A percentile compares a stretch with the other conserved stretches of the same genome.
phyloP scores from a whole-genome alignment of 2,329 filamentous ascomycete species.

The Beauveria scarabaeidicola region DNA sequence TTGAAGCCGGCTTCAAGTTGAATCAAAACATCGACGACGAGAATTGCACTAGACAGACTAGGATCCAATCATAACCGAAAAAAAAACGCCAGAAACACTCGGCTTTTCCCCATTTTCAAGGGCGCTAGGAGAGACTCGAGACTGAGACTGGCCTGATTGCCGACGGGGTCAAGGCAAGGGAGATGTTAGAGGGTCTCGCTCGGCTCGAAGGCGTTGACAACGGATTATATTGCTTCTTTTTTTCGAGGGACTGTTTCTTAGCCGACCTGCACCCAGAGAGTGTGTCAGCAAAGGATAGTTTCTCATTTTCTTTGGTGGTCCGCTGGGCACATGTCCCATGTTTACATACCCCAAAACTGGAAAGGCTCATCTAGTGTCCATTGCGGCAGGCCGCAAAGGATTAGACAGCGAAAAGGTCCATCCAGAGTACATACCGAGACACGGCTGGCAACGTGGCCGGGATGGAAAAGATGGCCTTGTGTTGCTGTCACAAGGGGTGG shows the following conservation, averaged over 20 bases:
- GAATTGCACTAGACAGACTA: background rate
- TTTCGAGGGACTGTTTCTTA: background rate
- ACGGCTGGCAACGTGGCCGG: background rate
- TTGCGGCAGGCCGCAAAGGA: background rate
- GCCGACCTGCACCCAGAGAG: background rate
- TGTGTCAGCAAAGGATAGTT: background rate
- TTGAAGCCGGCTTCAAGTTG: background rate
- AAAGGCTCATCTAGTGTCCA: background rate
- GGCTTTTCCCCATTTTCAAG: background rate
- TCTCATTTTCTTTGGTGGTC: background rate
- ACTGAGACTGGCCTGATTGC: background rate
- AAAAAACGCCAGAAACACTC: background rate
- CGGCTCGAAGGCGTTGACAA: background rate
- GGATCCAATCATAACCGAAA: background rate
- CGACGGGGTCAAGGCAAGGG: constrained; percentile 16
- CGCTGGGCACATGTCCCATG: background rate
- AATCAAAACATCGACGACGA: background rate
- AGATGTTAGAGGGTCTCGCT: background rate
- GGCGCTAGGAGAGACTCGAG: background rate
- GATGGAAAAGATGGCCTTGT: background rate
- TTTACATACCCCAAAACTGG: background rate
- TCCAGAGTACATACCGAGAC: background rate
- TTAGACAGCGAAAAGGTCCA: background rate
- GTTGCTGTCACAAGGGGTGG: background rate
- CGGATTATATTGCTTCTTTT: background rate